Percentiles rank a stretch among this genome's conserved stretches.
Conservation (phyloP, 208 protist species). For the Acanthamoeba triangularis region DNA sequence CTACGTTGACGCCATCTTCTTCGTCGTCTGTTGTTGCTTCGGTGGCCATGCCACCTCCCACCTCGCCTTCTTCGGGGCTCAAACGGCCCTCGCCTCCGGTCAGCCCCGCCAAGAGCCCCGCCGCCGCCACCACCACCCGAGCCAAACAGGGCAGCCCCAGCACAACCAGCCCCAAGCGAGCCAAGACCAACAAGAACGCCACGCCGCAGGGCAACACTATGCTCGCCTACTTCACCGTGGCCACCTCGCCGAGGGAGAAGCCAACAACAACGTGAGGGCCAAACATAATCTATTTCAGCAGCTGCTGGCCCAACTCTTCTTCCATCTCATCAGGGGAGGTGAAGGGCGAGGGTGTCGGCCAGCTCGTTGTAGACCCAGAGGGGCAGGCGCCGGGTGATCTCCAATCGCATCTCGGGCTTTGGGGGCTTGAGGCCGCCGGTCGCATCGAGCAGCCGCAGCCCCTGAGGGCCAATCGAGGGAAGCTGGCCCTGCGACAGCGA, state of each 20-base stretch:
- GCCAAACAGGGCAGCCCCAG: not conserved
- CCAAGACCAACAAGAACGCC: not conserved
- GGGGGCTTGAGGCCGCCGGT: not conserved
- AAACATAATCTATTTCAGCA: too few relatives aligned
- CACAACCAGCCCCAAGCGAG: not conserved
- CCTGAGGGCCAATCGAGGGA: not conserved
- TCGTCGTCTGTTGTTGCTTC: not conserved
- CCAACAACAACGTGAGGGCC: too few relatives aligned
- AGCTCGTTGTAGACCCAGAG: conserved; percentile 15
- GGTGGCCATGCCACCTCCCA: not conserved
- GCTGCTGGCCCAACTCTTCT: too few relatives aligned
- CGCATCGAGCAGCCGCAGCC: not conserved
- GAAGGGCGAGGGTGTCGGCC: conserved; percentile 28
- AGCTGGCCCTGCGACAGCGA: not conserved
- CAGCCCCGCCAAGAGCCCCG: not conserved
- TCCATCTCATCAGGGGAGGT: not conserved
- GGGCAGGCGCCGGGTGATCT: not conserved
- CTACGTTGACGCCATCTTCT: not conserved
- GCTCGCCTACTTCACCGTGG: not conserved
- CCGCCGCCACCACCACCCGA: not conserved
- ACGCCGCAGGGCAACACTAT: conserved; percentile 2
- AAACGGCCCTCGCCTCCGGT: not conserved
- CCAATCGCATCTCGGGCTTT: not conserved
- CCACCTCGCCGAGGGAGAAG: not conserved
- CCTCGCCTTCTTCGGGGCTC: not conserved